These are phyloP conservation scores for Kodamaea jinghongensis DNA, from an alignment of 805 yeast species.

Conservation along the genomic window DNA sequence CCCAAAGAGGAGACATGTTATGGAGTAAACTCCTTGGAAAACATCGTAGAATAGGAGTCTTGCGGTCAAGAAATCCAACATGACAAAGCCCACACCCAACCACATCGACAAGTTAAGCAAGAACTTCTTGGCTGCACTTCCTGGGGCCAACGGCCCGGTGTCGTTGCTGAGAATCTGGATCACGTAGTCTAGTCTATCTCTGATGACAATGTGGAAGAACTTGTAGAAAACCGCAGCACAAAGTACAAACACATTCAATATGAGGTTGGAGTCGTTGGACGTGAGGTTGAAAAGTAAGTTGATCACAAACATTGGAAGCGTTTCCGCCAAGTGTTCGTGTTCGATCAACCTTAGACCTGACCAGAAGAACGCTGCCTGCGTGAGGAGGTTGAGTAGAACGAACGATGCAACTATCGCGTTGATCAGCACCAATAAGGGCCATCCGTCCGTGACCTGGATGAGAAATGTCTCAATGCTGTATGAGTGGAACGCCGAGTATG, in stretches of 20 bases:
- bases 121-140: slow-evolving; percentile 18
- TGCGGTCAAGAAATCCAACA: slow-evolving; percentile 52
- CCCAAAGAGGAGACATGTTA: slow-evolving; percentile 64
- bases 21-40: slow-evolving; percentile 49
- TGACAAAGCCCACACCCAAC: slow-evolving; percentile 43
- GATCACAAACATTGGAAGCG: slow-evolving; percentile 31
- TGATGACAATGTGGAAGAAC: slow-evolving; percentile 74
- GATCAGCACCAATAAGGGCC: slow-evolving; percentile 26
- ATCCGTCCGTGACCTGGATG: slow-evolving; percentile 30
- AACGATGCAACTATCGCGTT: slow-evolving; percentile 21
- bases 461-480: slow-evolving; percentile 22
- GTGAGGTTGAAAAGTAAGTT: slow-evolving; percentile 63
- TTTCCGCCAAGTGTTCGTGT: slow-evolving; percentile 55
- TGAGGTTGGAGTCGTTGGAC: slow-evolving; percentile 59
- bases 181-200: slow-evolving; percentile 47
- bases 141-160: no score
- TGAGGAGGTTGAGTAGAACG: slow-evolving; percentile 4
- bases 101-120: slow-evolving; percentile 41
- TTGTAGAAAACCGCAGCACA: slow-evolving; percentile 41
- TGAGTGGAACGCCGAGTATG: slow-evolving; percentile 11
- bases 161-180: slow-evolving; percentile 6
- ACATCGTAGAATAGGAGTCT: slow-evolving; percentile 55
- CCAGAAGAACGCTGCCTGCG: slow-evolving; percentile 35
- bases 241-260: slow-evolving; percentile 44
- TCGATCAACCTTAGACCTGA: slow-evolving; percentile 77